phyloP scores from a whole-genome alignment of 2,329 filamentous ascomycete species.

The Pyrenochaeta sp. region DNA sequence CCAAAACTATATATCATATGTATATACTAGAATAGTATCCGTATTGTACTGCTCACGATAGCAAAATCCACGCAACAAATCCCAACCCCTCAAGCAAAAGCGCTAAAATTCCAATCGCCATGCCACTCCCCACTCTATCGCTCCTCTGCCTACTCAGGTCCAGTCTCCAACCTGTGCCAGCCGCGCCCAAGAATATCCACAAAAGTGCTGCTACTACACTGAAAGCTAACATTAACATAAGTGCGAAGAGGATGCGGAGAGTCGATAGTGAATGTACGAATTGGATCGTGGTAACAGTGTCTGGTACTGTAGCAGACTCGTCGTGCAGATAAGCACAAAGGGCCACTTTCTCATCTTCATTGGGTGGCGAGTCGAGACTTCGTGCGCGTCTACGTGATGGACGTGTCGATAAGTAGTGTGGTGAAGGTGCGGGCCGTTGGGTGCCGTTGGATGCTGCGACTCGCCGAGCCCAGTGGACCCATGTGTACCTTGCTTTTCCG shows the following conservation, averaged over 20 bases:
- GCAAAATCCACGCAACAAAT: conserved; percentile 21
- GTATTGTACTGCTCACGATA: background rate
- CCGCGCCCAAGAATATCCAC: conserved; percentile 31
- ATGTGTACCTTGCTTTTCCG: conserved; percentile 51
- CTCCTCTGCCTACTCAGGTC: conserved; percentile 11
- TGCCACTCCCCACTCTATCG: conserved; percentile 28
- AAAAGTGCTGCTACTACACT: conserved; percentile 26
- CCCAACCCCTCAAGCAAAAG: conserved; percentile 26
- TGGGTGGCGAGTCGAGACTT: conserved; percentile 3
- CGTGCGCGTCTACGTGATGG: conserved; percentile 4
- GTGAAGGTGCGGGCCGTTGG: background rate
- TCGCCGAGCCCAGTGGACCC: conserved; percentile 55
- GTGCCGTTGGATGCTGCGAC: conserved; percentile 26
- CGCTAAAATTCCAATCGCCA: conserved; percentile 28
- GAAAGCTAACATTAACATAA: conserved; percentile 23
- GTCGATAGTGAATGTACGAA: conserved; percentile 33
- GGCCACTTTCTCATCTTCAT: background rate
- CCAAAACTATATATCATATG: background rate
- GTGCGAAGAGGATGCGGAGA: conserved; percentile 19
- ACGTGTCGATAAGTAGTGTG: background rate
- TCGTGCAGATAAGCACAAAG: background rate
- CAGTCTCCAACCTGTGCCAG: conserved; percentile 18
- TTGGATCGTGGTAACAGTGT: conserved; percentile 32
- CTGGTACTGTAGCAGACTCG: background rate
- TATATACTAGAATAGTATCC: background rate